Evolutionary conservation across 2,329 filamentous ascomycete genomes (phyloP).

Genomic region (Corinectria fuckeliana): DNA sequence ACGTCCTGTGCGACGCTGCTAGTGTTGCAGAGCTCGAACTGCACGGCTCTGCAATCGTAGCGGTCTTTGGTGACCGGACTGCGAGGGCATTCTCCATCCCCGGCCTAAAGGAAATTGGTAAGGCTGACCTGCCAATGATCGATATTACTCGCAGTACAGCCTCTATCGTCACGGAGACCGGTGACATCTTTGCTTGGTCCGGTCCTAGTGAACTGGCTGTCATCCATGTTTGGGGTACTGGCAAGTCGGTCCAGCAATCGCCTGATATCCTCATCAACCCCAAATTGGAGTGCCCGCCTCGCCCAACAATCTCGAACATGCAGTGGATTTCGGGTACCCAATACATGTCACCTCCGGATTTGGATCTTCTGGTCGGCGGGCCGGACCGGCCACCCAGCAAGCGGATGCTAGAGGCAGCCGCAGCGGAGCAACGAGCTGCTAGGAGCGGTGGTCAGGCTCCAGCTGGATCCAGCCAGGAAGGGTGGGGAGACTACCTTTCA

Average conservation of each 20-base stretch:
- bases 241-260: conserved; percentile 65
- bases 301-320: conserved; percentile 92
- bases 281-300: conserved; percentile 72
- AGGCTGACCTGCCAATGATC: conserved; percentile 69
- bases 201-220: conserved; percentile 86
- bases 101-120: conserved; percentile 81
- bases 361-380: conserved; percentile 90
- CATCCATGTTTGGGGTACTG: conserved; percentile 84
- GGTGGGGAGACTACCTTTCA: conserved; percentile 81
- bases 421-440: conserved; percentile 72
- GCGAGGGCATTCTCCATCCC: conserved; percentile 87
- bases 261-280: conserved; percentile 84
- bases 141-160: conserved; percentile 76
- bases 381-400: conserved; percentile 88
- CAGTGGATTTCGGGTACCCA: conserved; percentile 98
- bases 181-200: conserved; percentile 86
- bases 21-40: conserved; percentile 76
- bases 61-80: conserved; percentile 82
- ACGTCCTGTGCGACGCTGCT: conserved; percentile 81
- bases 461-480: conserved; percentile 56
- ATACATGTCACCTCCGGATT: conserved; percentile 83
- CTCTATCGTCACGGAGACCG: conserved; percentile 75
- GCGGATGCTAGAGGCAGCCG: conserved; percentile 82
- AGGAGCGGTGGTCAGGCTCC: conserved; percentile 43
- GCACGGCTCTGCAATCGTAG: conserved; percentile 79